Percentiles rank a stretch among this genome's conserved stretches.
Evolutionary conservation across 1,139 yeast species (phyloP).

Genomic region (Sugiyamaella xylanicola): DNA sequence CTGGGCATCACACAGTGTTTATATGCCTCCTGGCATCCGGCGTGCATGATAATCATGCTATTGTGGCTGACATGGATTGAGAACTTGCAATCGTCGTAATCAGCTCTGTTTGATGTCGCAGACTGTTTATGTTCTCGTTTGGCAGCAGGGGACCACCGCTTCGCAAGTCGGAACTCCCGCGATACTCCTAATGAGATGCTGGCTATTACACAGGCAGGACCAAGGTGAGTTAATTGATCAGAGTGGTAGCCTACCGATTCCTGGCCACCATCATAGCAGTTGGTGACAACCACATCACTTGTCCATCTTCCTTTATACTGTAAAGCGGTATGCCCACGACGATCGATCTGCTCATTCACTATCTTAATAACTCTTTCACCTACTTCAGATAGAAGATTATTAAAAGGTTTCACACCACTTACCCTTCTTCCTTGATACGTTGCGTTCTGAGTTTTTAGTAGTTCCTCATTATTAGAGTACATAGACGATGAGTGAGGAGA

Average conservation of each 20-base stretch:
- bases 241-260: conserved; percentile 71
- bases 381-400: conserved; percentile 47
- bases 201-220: conserved; percentile 68
- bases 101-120: not conserved
- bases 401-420: conserved; percentile 40
- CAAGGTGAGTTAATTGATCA: conserved; percentile 67
- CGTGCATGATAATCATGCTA: conserved; percentile 66
- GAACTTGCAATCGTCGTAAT: conserved; percentile 41
- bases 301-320: conserved; percentile 51
- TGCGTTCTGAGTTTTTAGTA: conserved; percentile 32
- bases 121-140: conserved; percentile 13
- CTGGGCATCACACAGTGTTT: conserved; percentile 58
- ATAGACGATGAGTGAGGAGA: conserved; percentile 55
- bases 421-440: conserved; percentile 48
- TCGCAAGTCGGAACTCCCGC: conserved; percentile 57
- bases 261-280: conserved; percentile 52
- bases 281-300: conserved; percentile 57
- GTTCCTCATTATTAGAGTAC: conserved; percentile 43
- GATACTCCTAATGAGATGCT: conserved; percentile 69
- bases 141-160: conserved; percentile 34
- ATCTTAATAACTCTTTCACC: conserved; percentile 48
- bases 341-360: conserved; percentile 46
- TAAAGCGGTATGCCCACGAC: conserved; percentile 38
- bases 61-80: conserved; percentile 67
- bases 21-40: conserved; percentile 73